Evolutionary conservation across 768 basidiomycete species (phyloP).

Genomic region (Podaxis carcinomalis): DNA sequence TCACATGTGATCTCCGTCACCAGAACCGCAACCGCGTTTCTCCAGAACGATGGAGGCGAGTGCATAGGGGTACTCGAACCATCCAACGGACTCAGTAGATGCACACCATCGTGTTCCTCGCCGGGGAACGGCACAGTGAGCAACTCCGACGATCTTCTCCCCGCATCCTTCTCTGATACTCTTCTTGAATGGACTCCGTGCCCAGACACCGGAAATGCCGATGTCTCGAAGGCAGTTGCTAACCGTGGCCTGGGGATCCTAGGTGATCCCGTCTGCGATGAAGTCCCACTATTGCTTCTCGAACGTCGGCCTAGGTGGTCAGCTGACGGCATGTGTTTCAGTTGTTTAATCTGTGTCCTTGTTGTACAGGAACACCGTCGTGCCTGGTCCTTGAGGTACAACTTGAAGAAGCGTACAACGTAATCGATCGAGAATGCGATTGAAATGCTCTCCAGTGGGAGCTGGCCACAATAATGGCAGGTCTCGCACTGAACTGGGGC

Average conservation of each 20-base stretch:
- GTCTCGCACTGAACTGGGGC: constrained; percentile 46
- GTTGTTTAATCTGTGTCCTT: constrained; percentile 25
- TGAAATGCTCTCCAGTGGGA: constrained; percentile 59
- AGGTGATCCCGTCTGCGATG: constrained; percentile 42
- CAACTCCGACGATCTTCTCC: constrained; percentile 45
- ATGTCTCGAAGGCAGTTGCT: constrained; percentile 42
- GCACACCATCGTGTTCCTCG: constrained; percentile 35
- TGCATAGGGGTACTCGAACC: constrained; percentile 32
- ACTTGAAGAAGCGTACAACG: constrained; percentile 60
- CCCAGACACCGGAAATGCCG: constrained; percentile 73
- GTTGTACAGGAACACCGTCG: constrained; percentile 65
- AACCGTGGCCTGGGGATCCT: constrained; percentile 44
- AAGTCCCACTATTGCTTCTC: constrained; percentile 54
- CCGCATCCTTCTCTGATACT: constrained; percentile 61
- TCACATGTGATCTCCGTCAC: constrained; percentile 61
- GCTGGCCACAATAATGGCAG: constrained; percentile 71
- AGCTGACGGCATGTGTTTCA: constrained; percentile 40
- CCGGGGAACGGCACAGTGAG: constrained; percentile 40
- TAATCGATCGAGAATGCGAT: constrained; percentile 65
- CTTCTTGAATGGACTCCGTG: constrained; percentile 77
- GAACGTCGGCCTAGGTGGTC: constrained; percentile 53
- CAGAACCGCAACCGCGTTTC: constrained; percentile 48
- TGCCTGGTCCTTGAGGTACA: constrained; percentile 50
- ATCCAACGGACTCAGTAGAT: constrained; percentile 19
- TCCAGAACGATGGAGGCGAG: constrained; percentile 45